phyloP scores from a whole-genome alignment of 257 asterid species.

The Plantago ovata region DNA sequence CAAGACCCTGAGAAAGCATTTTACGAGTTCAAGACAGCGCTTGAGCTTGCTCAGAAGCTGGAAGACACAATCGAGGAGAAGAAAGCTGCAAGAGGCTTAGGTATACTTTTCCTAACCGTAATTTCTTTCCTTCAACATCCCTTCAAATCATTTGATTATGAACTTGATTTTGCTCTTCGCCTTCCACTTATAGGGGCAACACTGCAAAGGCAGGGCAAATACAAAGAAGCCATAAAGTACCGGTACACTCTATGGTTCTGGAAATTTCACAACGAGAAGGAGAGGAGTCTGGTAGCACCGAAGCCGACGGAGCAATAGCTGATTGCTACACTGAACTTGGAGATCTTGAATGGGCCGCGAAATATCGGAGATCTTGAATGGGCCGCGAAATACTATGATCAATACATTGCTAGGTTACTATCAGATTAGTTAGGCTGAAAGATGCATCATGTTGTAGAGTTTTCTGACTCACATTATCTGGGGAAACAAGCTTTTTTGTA shows the following conservation, averaged over 20 bases:
- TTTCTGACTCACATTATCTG: too few species aligned
- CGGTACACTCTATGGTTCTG: conserved; percentile 79
- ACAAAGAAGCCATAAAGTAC: conserved; percentile 77
- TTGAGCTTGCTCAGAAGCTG: conserved; percentile 76
- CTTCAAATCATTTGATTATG: background rate
- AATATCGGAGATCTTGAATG: too few species aligned
- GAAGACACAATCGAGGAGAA: conserved; percentile 84
- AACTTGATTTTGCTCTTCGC: too few species aligned
- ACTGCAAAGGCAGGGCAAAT: conserved; percentile 88
- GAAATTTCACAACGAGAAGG: conserved; percentile 76
- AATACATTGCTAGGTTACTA: conserved; percentile 80
- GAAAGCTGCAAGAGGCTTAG: conserved; percentile 98
- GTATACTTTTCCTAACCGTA: conserved; percentile 34
- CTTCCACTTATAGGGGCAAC: conserved; percentile 92
- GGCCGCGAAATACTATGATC: conserved; percentile 89
- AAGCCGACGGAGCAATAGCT: conserved; percentile 97
- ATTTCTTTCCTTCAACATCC: conserved; percentile 1
- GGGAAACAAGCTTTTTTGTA: too few species aligned
- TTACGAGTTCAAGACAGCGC: conserved; percentile 77
- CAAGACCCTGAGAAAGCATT: conserved; percentile 83
- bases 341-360: conserved; percentile 81
- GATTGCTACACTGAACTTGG: conserved; percentile 97
- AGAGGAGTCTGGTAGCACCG: conserved; percentile 88
- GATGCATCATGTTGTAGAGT: too few species aligned
- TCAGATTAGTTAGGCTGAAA: conserved; percentile 41